phyloP scores from a whole-genome alignment of 2,329 filamentous ascomycete genomes.

The Hymenoscyphus infarciens region DNA sequence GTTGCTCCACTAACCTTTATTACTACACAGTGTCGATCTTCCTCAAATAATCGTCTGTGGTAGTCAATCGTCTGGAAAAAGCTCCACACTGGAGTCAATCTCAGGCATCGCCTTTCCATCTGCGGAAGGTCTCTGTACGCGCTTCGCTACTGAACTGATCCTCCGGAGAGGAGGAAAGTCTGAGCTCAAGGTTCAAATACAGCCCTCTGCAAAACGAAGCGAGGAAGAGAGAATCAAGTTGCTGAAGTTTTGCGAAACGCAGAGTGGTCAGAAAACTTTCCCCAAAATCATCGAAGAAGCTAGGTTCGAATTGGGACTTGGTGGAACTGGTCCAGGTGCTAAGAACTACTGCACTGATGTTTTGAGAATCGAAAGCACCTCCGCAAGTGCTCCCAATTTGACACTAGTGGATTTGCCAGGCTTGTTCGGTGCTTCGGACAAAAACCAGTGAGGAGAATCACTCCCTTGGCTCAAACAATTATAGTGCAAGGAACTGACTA shows the following conservation, averaged over 20 bases:
- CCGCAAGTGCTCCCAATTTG: conserved; percentile 16
- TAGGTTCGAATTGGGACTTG: not conserved
- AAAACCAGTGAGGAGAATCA: not conserved
- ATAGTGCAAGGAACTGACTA: no score
- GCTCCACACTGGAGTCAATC: conserved; percentile 35
- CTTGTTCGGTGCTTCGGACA: conserved; percentile 35
- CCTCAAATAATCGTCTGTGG: not conserved
- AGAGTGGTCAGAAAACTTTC: not conserved
- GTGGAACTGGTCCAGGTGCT: conserved; percentile 24
- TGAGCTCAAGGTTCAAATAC: not conserved
- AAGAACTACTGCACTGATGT: conserved; percentile 28
- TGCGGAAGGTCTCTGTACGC: conserved; percentile 19
- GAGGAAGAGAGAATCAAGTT: not conserved
- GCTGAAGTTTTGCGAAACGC: not conserved
- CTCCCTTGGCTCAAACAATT: no score
- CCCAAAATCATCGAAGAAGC: not conserved
- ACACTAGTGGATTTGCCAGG: conserved; percentile 32
- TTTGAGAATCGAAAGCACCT: conserved; percentile 17
- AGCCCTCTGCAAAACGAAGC: not conserved
- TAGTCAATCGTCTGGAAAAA: not conserved
- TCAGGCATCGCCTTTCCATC: conserved; percentile 40
- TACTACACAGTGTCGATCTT: no score
- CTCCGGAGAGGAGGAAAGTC: not conserved
- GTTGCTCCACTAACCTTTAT: no score
- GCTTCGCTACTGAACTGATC: not conserved